Evolutionary conservation across 345 rosid genomes (phyloP), one percentile per base, ranked within the genome.

Genomic region (Rhodamnia rubescens): DNA sequence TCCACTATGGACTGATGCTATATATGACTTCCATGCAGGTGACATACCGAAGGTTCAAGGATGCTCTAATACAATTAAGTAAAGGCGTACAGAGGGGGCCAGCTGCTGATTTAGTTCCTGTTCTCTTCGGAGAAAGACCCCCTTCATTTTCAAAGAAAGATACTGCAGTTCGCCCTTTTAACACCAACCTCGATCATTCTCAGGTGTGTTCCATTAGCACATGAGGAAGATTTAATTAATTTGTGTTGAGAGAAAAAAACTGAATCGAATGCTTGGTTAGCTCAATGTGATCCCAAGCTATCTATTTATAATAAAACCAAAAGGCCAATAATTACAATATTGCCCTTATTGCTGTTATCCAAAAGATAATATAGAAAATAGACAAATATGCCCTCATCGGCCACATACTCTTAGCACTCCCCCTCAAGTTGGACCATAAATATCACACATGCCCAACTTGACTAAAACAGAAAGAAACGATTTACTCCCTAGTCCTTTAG

Each of bases 1-100:
- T 11, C 49, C n/a, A 20, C 83, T 27, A 53, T 85, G 21, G 55
- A 22, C 24, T 27, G 59, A 52, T 47, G 82, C 55, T 58, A 47
- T 81, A 75, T 85, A 86, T 20, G 59, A 83, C 84, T 36, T 83
- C 59, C 53, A 49, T 85, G 88, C 90, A 95, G 98, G 94, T 97
- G 53, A 96, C 99, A 20, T 96, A 93, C 85, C 93, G 94, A 20
- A 94, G 98, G 89, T 96, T 97, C 98, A 97, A 96, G 91, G 98
- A 95, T 89, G 92, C 98, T 24, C 90, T 97, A 86, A 91, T 96
- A 82, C 95, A 94, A 85, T 74, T 97, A 85, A 96, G 98, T 83
- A 97, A 94, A 93, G 98, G 96, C 47, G 93, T 96, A 85, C 89
- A 91, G 15, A 93, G 86, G 90, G 99, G 98, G 74, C 98, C 99